phyloP scores from a whole-genome alignment of 2,329 filamentous ascomycete genomes.

The Biscogniauxia marginata region DNA sequence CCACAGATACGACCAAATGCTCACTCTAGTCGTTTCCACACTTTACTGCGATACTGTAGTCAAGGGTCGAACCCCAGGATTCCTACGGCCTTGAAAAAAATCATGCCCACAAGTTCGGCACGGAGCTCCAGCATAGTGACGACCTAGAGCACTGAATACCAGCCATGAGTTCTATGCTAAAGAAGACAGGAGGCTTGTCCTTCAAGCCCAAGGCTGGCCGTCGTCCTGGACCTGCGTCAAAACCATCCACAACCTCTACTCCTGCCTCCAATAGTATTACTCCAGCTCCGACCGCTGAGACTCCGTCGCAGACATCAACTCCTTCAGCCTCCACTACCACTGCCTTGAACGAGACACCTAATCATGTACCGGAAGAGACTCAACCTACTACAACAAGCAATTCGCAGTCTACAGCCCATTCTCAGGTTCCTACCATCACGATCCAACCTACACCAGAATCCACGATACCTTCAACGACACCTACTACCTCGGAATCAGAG shows the following conservation, averaged over 20 bases:
- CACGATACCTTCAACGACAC: conserved; percentile 5
- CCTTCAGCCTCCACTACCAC: conserved; percentile 17
- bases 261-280: conserved; percentile 18
- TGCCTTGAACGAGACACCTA: conserved; percentile 16
- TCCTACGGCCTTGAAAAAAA: not conserved
- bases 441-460: conserved; percentile 7
- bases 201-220: conserved; percentile 69
- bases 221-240: conserved; percentile 46
- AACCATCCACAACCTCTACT: conserved; percentile 21
- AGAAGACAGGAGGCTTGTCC: conserved; percentile 60
- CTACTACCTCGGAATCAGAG: conserved; percentile 6
- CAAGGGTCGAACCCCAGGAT: not conserved
- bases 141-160: conserved; percentile 8
- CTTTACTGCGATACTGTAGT: too few species aligned
- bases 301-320: conserved; percentile 20
- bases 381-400: conserved; percentile 1
- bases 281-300: conserved; percentile 23
- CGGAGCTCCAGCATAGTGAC: conserved; percentile 16
- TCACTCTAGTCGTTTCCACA: too few species aligned
- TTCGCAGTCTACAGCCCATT: not conserved
- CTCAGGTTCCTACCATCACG: not conserved
- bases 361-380: conserved; percentile 4
- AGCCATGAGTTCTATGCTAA: conserved; percentile 64
- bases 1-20: too few species aligned
- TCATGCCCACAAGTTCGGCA: conserved; percentile 12